These are phyloP conservation scores for Adansonia rubrostipa DNA, from an alignment of 441 rosid genomes.

Conservation along the genomic window DNA sequence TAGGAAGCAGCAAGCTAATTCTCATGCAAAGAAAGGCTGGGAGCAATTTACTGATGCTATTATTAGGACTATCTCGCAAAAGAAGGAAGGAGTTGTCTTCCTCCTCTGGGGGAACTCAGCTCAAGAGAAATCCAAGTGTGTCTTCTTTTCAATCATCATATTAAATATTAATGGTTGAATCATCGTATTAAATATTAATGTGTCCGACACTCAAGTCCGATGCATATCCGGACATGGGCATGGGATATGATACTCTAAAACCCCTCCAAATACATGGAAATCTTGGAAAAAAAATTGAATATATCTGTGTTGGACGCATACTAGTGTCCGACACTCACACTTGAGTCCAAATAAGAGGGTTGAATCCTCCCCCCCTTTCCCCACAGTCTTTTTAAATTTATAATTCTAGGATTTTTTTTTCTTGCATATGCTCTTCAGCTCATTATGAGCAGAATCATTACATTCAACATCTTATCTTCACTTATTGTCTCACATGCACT, in stretches of 20 bases:
- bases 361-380: not conserved
- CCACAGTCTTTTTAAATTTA: not conserved
- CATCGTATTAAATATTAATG: too few species aligned
- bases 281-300: too few species aligned
- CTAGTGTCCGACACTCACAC: too few species aligned
- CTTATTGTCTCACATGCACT: not conserved
- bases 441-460: not conserved
- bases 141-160: not conserved
- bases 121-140: constrained; percentile 81
- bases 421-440: not conserved
- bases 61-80: constrained; percentile 71
- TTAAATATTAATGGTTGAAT: not conserved
- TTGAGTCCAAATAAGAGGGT: too few species aligned
- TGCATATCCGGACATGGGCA: too few species aligned
- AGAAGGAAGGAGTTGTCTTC: constrained; percentile 90
- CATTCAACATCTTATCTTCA: not conserved
- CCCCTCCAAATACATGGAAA: too few species aligned
- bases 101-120: constrained; percentile 97
- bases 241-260: too few species aligned
- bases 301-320: too few species aligned
- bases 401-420: constrained; percentile 1
- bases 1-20: constrained; percentile 81
- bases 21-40: constrained; percentile 99
- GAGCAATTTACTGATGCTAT: constrained; percentile 93
- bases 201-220: too few species aligned